These are phyloP conservation scores for Brettanomyces naardenensis DNA, from an alignment of 805 yeast species.

Conservation along the genomic window DNA sequence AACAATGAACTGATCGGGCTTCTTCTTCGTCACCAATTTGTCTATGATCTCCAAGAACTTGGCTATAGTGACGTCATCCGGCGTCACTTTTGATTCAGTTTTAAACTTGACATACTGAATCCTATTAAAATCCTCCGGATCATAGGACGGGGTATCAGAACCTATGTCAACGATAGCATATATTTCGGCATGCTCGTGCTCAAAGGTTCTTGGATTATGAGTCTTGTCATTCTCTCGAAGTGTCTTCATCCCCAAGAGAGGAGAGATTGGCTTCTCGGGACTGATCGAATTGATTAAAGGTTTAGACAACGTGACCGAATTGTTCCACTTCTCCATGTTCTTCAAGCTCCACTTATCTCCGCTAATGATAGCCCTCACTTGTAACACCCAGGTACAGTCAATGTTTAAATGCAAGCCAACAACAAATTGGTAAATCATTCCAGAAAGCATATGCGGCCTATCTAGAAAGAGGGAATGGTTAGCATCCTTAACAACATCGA, in stretches of 20 bases:
- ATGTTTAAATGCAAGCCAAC: slow-evolving; percentile 41
- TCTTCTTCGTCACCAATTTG: slow-evolving; percentile 26
- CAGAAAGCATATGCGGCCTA: slow-evolving; percentile 57
- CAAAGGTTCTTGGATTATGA: slow-evolving; percentile 54
- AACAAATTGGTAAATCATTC: slow-evolving; percentile 51
- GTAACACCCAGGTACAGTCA: slow-evolving; percentile 65
- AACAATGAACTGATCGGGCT: slow-evolving; percentile 35
- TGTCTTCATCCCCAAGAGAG: slow-evolving; percentile 67
- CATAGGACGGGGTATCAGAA: slow-evolving; percentile 62
- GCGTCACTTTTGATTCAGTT: slow-evolving; percentile 72
- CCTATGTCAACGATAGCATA: slow-evolving; percentile 63
- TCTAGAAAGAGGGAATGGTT: slow-evolving; percentile 62
- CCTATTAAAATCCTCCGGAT: slow-evolving; percentile 44
- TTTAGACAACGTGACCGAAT: slow-evolving; percentile 41
- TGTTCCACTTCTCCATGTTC: slow-evolving; percentile 66
- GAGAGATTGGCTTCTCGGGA: slow-evolving; percentile 28
- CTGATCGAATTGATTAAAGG: slow-evolving; percentile 27
- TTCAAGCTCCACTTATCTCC: slow-evolving; percentile 77
- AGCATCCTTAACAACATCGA: slow-evolving; percentile 36
- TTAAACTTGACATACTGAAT: slow-evolving; percentile 64
- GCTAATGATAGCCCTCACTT: slow-evolving; percentile 50
- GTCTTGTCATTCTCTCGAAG: slow-evolving; percentile 51
- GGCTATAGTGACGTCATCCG: slow-evolving; percentile 51
- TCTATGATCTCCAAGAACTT: slow-evolving; percentile 48
- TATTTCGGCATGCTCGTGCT: slow-evolving; percentile 41